These are phyloP conservation scores for Solanum dulcamara DNA, from an alignment of 257 asterid genomes.

Conservation along the genomic window DNA sequence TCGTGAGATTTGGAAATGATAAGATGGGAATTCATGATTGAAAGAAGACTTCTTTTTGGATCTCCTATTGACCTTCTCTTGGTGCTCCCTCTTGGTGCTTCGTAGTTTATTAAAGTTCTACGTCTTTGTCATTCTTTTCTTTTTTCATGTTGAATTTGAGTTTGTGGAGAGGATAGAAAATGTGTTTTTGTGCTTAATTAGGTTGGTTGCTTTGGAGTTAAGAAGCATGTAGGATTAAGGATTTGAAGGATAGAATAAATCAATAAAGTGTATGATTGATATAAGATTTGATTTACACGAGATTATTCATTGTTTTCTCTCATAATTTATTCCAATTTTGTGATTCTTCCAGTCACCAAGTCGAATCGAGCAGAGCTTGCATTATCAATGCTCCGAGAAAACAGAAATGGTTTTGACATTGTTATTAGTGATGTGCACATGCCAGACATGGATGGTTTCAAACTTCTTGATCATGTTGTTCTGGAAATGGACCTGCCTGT, in stretches of 20 bases:
- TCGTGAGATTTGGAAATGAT: background rate
- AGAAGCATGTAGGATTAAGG: no score
- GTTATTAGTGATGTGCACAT: conserved; percentile 95
- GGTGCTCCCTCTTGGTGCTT: no score
- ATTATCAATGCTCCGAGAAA: conserved; percentile 52
- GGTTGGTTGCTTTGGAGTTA: background rate
- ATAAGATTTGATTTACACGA: no score
- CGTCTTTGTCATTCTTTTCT: background rate
- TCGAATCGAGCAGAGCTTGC: conserved; percentile 79
- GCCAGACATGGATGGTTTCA: conserved; percentile 99
- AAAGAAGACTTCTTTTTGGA: background rate
- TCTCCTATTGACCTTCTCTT: background rate
- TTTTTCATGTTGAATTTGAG: background rate
- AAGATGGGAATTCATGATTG: background rate
- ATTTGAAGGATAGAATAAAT: background rate
- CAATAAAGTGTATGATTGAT: background rate
- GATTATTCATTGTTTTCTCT: background rate
- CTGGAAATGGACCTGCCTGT: conserved; percentile 96
- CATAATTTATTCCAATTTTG: background rate
- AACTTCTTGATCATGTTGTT: conserved; percentile 78
- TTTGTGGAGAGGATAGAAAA: background rate
- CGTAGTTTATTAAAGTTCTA: background rate
- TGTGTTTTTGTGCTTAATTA: background rate
- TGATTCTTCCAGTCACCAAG: conserved; percentile 48
- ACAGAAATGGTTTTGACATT: conserved; percentile 62